Evolutionary conservation across 2,329 filamentous ascomycete genomes (phyloP).

Genomic region (Orbilia ellipsospora): DNA sequence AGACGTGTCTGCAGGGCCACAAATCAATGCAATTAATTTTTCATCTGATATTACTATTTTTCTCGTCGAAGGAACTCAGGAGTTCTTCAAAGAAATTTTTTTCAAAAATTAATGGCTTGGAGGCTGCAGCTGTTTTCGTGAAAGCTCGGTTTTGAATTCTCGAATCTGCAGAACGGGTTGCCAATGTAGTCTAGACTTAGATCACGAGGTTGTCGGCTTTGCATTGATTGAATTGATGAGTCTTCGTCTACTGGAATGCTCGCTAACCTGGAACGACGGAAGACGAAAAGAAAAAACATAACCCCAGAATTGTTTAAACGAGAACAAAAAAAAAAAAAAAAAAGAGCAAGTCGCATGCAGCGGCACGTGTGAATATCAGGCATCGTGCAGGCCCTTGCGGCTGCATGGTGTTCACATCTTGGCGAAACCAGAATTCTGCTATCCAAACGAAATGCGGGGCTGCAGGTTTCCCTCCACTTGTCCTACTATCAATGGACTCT

Average conservation of each 20-base stretch:
- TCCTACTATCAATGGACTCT: slow-evolving; percentile 11
- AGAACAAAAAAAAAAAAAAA: slow-evolving; percentile 9
- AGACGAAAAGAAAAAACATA: slow-evolving; percentile 9
- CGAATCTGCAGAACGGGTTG: slow-evolving; percentile 1
- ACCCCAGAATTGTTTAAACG: slow-evolving; percentile 11
- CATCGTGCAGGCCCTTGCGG: slow-evolving; percentile 49
- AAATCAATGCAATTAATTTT: slow-evolving; percentile 12
- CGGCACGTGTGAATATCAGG: slow-evolving; percentile 55
- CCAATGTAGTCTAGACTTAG: slow-evolving; percentile 40
- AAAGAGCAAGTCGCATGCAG: slow-evolving; percentile 41
- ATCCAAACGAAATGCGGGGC: slow-evolving; percentile 50
- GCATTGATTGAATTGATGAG: slow-evolving; percentile 3
- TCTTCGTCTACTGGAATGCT: slow-evolving; percentile 30
- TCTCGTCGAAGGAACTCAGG: slow-evolving; percentile 11
- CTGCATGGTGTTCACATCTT: slow-evolving; percentile 51
- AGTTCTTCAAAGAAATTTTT: neutral
- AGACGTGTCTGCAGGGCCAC: neutral
- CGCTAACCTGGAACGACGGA: slow-evolving; percentile 13
- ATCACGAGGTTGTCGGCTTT: slow-evolving; percentile 21
- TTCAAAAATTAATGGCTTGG: neutral
- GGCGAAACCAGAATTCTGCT: slow-evolving; percentile 31
- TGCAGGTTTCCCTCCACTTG: slow-evolving; percentile 22
- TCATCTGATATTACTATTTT: slow-evolving; percentile 36
- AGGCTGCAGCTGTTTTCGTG: slow-evolving; percentile 18
- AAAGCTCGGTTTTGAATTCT: slow-evolving; percentile 1